Percentiles rank a stretch among this genome's conserved stretches.
Conservation (phyloP, 495 filamentous ascomycete genomes). For the Choiromyces venosus region DNA sequence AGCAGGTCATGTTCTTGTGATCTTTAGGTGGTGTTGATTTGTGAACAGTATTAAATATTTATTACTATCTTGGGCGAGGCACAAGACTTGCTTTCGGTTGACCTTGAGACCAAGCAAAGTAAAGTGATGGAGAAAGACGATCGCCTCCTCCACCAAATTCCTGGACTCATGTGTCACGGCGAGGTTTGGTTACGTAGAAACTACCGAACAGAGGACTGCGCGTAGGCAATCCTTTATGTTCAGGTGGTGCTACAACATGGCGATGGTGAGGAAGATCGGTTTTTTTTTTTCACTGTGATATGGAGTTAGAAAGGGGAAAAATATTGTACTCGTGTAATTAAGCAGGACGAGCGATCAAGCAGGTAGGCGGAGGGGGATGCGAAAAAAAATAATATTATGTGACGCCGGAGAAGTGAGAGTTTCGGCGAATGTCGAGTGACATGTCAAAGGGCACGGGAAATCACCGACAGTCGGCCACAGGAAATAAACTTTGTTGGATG, state of each 20-base stretch:
- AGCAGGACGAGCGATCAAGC: not conserved
- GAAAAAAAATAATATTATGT: not conserved
- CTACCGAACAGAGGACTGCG: no score
- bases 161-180: not conserved
- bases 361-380: not conserved
- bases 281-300: no score
- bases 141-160: not conserved
- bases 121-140: not conserved
- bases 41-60: not conserved
- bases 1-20: not conserved
- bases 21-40: not conserved
- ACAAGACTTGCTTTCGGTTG: not conserved
- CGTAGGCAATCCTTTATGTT: no score
- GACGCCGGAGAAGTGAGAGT: not conserved
- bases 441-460: not conserved
- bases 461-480: not conserved
- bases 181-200: no score
- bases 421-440: not conserved
- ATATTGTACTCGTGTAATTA: not conserved
- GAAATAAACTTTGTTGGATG: not conserved
- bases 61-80: not conserved
- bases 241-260: no score
- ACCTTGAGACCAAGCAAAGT: not conserved
- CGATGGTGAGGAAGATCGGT: no score
- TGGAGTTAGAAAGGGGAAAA: no score